Evolutionary conservation across 768 basidiomycete species (phyloP), one percentile per base, ranked within the genome.

Genomic region (Pulveroboletus ravenelii): DNA sequence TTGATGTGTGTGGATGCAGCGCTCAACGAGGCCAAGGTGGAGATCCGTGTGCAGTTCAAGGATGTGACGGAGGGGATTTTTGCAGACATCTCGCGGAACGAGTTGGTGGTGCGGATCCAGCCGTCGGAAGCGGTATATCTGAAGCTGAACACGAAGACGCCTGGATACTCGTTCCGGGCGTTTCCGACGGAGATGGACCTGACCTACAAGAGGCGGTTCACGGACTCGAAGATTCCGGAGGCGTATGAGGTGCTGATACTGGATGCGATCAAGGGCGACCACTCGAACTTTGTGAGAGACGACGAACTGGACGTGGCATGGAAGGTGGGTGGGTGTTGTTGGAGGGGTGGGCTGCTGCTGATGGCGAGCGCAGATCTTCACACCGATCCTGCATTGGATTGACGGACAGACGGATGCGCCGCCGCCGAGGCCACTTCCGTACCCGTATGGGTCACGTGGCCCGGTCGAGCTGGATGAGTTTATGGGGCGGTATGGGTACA

Each of bases 101-200:
- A 99, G 72, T 80, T 99, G 62, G 96, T 99, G 56, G 84, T 98
- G 66, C 90, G 95, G 50, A 93, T 98, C 62, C 95, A 97, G 68
- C 95, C 95, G 8, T 84, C 84, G 39, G 95, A 99, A 70, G 92
- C 96, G 14, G 85, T 97, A 49, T 99, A 98, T 74, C 78, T 99
- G 62, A 99, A 99, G 75, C 71, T 97, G 70, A 98, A 98, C 76
- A 78, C 88, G 40, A 99, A 99, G 77, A 83, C 84, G 3, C 95
- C 95, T 45, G 95, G 95, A 17, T 78, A 97, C 53, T 74, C 85
- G 62, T 95, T 92, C 50, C 83, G 90, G 38, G 90, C 91, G 40
- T 81, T 98, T 55, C 93, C 93, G 29, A 90, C 88, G 38, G 96
- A 99, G 73, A 94, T 99, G 89, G 95, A 99, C 74, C 72, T 98